Percentiles rank a stretch among this genome's conserved stretches.
These are phyloP conservation scores for Zygoascus hellenicus DNA, from an alignment of 1,139 yeast species.

Conservation along the genomic window DNA sequence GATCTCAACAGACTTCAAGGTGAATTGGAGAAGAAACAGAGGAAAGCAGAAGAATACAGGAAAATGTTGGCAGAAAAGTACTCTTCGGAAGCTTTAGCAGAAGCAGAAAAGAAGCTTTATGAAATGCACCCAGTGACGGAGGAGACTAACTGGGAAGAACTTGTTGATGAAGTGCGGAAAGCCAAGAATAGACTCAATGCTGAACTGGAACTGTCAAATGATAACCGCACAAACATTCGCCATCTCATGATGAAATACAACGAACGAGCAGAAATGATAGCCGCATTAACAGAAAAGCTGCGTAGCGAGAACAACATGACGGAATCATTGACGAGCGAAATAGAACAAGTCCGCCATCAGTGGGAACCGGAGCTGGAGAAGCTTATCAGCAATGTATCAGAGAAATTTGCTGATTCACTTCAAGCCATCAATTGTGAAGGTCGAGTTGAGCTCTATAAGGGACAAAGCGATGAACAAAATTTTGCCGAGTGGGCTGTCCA, in stretches of 20 bases:
- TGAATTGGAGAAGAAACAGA: slow-evolving; percentile 1
- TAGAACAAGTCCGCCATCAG: slow-evolving; percentile 35
- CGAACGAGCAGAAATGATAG: slow-evolving; percentile 28
- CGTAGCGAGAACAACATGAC: slow-evolving; percentile 18
- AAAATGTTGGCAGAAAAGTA: background rate
- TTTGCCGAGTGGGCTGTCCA: slow-evolving; percentile 79
- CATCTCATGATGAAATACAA: slow-evolving; percentile 19
- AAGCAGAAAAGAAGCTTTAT: slow-evolving; percentile 3
- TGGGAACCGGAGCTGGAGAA: slow-evolving; percentile 59
- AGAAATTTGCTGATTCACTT: slow-evolving; percentile 61
- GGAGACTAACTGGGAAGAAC: slow-evolving; percentile 1
- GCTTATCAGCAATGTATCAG: slow-evolving; percentile 49
- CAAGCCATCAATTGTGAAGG: slow-evolving; percentile 81
- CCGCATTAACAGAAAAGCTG: slow-evolving; percentile 29
- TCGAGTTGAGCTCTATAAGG: slow-evolving; percentile 54
- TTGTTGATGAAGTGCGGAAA: background rate
- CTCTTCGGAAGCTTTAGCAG: background rate
- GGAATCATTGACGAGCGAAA: slow-evolving; percentile 34
- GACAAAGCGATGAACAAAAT: slow-evolving; percentile 36
- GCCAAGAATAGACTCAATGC: slow-evolving; percentile 4
- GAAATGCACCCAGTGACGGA: background rate
- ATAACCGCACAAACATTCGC: slow-evolving; percentile 1
- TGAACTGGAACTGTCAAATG: slow-evolving; percentile 7
- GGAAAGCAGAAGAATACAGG: background rate
- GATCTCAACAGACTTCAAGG: background rate